A percentile compares a stretch with the other conserved stretches of the same genome.
Evolutionary conservation across 2,329 filamentous ascomycete genomes (phyloP).

Genomic region (Aureobasidium sp.): DNA sequence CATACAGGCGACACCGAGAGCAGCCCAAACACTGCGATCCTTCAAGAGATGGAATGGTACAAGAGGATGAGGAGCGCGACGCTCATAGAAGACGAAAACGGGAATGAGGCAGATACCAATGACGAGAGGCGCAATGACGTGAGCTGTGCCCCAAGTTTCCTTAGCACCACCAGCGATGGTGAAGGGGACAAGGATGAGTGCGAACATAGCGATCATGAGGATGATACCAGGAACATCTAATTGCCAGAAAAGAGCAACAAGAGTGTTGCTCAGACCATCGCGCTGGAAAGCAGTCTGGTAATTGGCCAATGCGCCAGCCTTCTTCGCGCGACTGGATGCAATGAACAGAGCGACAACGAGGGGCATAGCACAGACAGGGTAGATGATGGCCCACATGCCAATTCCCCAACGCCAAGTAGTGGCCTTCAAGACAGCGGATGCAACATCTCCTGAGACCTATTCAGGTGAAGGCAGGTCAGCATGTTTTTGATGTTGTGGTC

Average conservation of each 20-base stretch:
- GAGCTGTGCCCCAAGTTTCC: slow-evolving; percentile 30
- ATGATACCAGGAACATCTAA: slow-evolving; percentile 54
- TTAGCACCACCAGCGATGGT: slow-evolving; percentile 40
- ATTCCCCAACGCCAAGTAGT: slow-evolving; percentile 60
- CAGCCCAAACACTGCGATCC: slow-evolving; percentile 58
- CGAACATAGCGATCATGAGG: slow-evolving; percentile 53
- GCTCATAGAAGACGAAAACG: slow-evolving; percentile 34
- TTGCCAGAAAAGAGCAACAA: slow-evolving; percentile 47
- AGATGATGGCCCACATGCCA: slow-evolving; percentile 58
- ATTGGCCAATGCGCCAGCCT: slow-evolving; percentile 40
- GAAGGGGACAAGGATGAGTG: slow-evolving; percentile 63
- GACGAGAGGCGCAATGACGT: slow-evolving; percentile 37
- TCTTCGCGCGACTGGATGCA: slow-evolving; percentile 47
- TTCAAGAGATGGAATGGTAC: slow-evolving; percentile 46
- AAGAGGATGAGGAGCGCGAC: slow-evolving; percentile 33
- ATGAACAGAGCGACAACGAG: slow-evolving; percentile 48
- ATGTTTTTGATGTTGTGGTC: background rate
- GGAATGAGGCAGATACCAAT: slow-evolving; percentile 32
- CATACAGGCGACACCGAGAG: slow-evolving; percentile 51
- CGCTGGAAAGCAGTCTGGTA: slow-evolving; percentile 40
- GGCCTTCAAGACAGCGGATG: slow-evolving; percentile 40
- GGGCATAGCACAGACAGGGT: slow-evolving; percentile 54
- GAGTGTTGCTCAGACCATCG: slow-evolving; percentile 33
- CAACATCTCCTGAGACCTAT: slow-evolving; percentile 48
- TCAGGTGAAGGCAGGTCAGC: background rate